Evolutionary conservation across 768 basidiomycete species (phyloP).

Genomic region (Boletus vinaceobasis): DNA sequence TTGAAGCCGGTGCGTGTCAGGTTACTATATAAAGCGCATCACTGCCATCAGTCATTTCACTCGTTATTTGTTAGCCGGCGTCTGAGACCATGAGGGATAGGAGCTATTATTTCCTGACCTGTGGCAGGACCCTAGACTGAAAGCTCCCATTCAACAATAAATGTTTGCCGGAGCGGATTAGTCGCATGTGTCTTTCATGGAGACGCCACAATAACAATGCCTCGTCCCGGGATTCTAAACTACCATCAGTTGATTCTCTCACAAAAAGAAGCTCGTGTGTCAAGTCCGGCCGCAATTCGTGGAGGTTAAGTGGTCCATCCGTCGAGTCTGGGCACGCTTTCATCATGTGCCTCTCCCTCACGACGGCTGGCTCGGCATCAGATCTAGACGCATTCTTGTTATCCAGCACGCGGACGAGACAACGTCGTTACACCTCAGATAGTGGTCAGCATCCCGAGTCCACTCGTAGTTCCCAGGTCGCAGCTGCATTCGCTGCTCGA

Average conservation of each 20-base stretch:
- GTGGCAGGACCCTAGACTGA: not conserved
- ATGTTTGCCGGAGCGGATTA: not conserved
- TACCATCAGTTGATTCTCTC: not conserved
- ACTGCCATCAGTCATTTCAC: not conserved
- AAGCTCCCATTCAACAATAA: no score
- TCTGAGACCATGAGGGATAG: not conserved
- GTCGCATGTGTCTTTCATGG: not conserved
- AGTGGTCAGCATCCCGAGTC: no score
- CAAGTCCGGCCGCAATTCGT: not conserved
- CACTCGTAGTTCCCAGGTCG: no score
- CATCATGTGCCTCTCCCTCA: no score
- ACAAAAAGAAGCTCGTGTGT: not conserved
- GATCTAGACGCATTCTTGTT: no score
- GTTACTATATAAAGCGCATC: not conserved
- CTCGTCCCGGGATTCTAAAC: not conserved
- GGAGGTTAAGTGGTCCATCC: no score
- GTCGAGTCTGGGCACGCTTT: not conserved
- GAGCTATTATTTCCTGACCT: not conserved
- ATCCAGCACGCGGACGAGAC: no score
- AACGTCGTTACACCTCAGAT: no score
- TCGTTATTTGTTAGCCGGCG: constrained; percentile 12
- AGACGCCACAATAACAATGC: not conserved
- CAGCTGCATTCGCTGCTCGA: not conserved
- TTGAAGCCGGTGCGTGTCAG: not conserved
- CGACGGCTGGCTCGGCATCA: no score